Evolutionary conservation across 75 land plant genomes (phyloP).

Genomic region (Picea glauca): DNA sequence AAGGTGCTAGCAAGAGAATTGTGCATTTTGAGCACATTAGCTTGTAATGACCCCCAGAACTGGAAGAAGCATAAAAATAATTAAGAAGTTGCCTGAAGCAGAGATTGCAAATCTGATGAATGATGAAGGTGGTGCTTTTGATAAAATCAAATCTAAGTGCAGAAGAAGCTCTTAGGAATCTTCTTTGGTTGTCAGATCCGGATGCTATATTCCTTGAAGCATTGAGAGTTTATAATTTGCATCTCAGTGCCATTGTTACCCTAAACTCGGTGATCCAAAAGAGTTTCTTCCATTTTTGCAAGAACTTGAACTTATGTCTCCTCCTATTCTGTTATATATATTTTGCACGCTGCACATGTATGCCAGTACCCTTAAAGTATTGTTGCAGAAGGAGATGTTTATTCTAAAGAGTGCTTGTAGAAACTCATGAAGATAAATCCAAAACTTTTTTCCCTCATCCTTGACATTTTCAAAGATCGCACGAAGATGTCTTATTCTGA

Average conservation of each 20-base stretch:
- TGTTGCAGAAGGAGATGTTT: slow-evolving; percentile 59
- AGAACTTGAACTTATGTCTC: slow-evolving; percentile 69
- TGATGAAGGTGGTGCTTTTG: slow-evolving; percentile 25
- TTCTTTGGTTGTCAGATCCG: slow-evolving; percentile 87
- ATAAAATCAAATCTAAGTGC: slow-evolving; percentile 48
- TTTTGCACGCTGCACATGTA: slow-evolving; percentile 66
- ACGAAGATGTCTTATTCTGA: slow-evolving; percentile 30
- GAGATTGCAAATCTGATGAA: slow-evolving; percentile 46
- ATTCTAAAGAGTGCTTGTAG: slow-evolving; percentile 68
- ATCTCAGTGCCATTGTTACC: slow-evolving; percentile 95
- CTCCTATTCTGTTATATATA: slow-evolving; percentile 75
- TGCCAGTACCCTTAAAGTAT: slow-evolving; percentile 79
- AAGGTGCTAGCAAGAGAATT: slow-evolving; percentile 77
- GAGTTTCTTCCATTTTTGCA: slow-evolving; percentile 93
- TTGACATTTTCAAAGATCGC: slow-evolving; percentile 53
- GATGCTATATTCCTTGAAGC: slow-evolving; percentile 84
- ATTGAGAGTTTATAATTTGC: slow-evolving; percentile 88
- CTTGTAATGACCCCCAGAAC: slow-evolving; percentile 79
- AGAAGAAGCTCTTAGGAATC: slow-evolving; percentile 78
- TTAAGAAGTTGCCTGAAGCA: slow-evolving; percentile 72
- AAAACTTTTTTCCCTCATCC: slow-evolving; percentile 59
- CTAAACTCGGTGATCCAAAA: slow-evolving; percentile 91
- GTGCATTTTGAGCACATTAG: slow-evolving; percentile 88
- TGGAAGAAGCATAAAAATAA: slow-evolving; percentile 76
- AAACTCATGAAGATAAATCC: slow-evolving; percentile 65